Evolutionary conservation across 202 grass and related monocot genomes (phyloP), one percentile per base, ranked within the genome.

Genomic region (Tripidium arundinaceum): DNA sequence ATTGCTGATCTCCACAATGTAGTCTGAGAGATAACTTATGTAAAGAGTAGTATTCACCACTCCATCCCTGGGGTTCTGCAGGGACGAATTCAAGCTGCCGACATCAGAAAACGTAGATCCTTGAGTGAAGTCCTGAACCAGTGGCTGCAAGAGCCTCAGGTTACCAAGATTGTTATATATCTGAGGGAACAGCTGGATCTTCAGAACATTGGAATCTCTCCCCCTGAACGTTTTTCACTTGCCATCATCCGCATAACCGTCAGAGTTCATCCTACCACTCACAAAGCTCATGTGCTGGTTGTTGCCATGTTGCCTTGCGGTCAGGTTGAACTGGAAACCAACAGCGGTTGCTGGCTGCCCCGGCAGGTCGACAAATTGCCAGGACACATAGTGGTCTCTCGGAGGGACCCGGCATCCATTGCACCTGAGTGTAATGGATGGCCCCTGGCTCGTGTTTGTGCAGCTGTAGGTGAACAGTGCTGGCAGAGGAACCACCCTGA

Each of bases 151-250:
- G 19, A 98, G 78, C 76, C 87, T 93, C 79, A 94, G 74, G 78
- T 89, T 83, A 22, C 90, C 80, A 75, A 76, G 81, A 62, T 86
- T 91, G 26, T 79, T 87, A 77, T 93, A 94, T 46, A 84, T 89
- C 77, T 94, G 90, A 86, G 95, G 95, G 72, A 94, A 98, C 78
- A 98, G 49, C 60, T 93, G 92, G 38, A 98, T 89, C 84, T 91
- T 94, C 68, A 98, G 87, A 46, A 98, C 84, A 52, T 93, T 98
- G 25, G 86, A 89, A 70, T 93, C 92, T 47, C 19, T 27, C 1
- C 95, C 95, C 85, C 95, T 98, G 39, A 91, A 94, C 4, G 95
- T 94, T 80, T 84, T 91, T 5, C 69, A 45, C 62, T 84, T 89
- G 74, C 34, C 21, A 29, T 91, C 85, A 79, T 94, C 83, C 29